These are phyloP conservation scores for Phytomonas francai DNA, from an alignment of 208 protist genomes.

Conservation along the genomic window DNA sequence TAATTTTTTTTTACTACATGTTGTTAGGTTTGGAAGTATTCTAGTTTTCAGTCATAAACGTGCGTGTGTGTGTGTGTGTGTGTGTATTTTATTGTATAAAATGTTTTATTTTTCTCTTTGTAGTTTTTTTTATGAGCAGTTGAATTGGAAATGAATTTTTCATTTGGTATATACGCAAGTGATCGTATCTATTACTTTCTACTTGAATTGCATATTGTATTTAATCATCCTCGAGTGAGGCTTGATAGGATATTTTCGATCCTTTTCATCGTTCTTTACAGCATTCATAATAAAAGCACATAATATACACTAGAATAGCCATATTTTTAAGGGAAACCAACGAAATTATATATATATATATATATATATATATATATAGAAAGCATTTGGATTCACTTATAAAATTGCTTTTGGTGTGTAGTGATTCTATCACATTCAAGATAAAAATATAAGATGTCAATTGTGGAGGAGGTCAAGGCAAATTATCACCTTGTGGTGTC, in stretches of 20 bases:
- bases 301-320: neutral
- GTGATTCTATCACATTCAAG: neutral
- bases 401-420: neutral
- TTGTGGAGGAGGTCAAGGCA: slow-evolving; percentile 28
- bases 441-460: slow-evolving; percentile 18
- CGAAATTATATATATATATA: neutral
- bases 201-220: neutral
- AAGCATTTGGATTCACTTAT: neutral
- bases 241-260: neutral
- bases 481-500: slow-evolving; percentile 45
- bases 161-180: neutral
- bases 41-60: neutral
- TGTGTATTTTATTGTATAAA: neutral
- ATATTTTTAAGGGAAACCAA: neutral
- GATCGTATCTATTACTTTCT: neutral
- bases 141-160: neutral
- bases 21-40: neutral
- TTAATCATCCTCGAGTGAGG: neutral
- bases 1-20: neutral
- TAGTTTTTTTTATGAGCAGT: neutral
- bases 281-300: neutral
- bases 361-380: neutral
- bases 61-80: slow-evolving; percentile 1
- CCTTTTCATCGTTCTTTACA: neutral
- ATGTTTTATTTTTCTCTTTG: neutral